Evolutionary conservation across 1,139 yeast genomes (phyloP), one percentile per base, ranked within the genome.

Genomic region (Pichia sp.): DNA sequence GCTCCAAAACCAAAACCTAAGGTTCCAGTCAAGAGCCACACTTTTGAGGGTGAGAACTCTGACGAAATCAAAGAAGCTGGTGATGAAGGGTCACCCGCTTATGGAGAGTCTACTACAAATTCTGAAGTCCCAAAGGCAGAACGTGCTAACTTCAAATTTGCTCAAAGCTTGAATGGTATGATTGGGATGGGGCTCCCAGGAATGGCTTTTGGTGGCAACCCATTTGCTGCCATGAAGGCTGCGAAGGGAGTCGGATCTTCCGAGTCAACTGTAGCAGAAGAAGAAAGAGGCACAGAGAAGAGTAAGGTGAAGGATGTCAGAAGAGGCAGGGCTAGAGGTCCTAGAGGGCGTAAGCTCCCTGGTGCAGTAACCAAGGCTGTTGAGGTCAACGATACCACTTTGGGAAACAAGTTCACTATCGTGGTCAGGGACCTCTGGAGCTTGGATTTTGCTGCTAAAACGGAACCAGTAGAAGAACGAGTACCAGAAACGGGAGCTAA

Each of bases 301-400:
- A 31, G 30, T 1, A 51, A 40, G 13, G 61, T 62, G 6, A 54
- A 62, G 2, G 78, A 76, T 59, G 67, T 70, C 1, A 73, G 81
- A 61, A 72, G 74, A 57, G 71, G 77, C 32, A 78, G 96, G 61
- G 84, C 85, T 0, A 82, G 74, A 61, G 96, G 96, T 0, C 96
- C 96, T 30, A 77, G 79, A 59, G 92, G 93, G 0, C 81, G 95
- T 57, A 81, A 85, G 61, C 73, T 89, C 51, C 97, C 97, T 1
- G 79, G 79, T 56, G 70, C 73, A n/a, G 78, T 82, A 23, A 73
- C 75, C 44, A 77, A 79, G 13, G 78, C 81, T 3, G 74, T 78
- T 23, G 73, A 77, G 16, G 77, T 70, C 19, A 67, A 67, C 23
- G 72, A 70, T 51, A 69, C 65, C 40, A 64, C 67, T 38, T 62